A percentile compares a stretch with the other conserved stretches of the same genome.
Conservation (phyloP, 257 asterid species). For the Eustoma russellianum region DNA sequence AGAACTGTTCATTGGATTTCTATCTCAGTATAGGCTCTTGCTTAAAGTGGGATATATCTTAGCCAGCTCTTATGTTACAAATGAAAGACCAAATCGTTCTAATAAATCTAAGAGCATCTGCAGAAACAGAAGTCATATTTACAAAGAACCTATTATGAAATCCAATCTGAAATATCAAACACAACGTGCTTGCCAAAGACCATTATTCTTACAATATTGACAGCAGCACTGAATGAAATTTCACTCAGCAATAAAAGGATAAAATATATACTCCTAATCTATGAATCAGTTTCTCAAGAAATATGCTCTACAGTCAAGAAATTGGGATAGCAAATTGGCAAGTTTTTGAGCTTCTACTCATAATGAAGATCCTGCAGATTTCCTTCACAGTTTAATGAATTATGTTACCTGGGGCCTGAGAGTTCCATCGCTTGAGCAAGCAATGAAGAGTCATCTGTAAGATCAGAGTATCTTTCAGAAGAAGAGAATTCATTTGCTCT, state of each 20-base stretch:
- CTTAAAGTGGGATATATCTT: too few relatives aligned
- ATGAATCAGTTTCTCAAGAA: conserved; percentile 8
- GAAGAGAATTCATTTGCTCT: conserved; percentile 72
- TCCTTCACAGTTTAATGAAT: neutral
- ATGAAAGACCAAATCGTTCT: too few relatives aligned
- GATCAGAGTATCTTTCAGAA: conserved; percentile 87
- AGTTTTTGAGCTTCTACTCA: too few relatives aligned
- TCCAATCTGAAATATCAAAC: too few relatives aligned
- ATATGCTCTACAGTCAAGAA: conserved; percentile 4
- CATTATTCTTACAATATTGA: conserved; percentile 2
- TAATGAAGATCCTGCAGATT: too few relatives aligned
- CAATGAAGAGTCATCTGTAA: conserved; percentile 80
- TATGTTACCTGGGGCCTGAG: conserved; percentile 75
- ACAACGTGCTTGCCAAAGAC: neutral
- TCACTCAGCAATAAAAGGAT: neutral
- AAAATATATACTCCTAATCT: neutral
- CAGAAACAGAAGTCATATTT: too few relatives aligned
- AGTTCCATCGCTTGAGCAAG: conserved; percentile 92
- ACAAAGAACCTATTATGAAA: too few relatives aligned
- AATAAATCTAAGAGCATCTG: too few relatives aligned
- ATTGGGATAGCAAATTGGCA: neutral
- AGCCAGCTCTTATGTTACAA: too few relatives aligned
- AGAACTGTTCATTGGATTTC: too few relatives aligned
- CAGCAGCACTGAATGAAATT: too few relatives aligned
- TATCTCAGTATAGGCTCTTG: too few relatives aligned